A percentile compares a stretch with the other conserved stretches of the same genome.
Conservation (phyloP, 2,329 filamentous ascomycete genomes). For the Didymella sp. region DNA sequence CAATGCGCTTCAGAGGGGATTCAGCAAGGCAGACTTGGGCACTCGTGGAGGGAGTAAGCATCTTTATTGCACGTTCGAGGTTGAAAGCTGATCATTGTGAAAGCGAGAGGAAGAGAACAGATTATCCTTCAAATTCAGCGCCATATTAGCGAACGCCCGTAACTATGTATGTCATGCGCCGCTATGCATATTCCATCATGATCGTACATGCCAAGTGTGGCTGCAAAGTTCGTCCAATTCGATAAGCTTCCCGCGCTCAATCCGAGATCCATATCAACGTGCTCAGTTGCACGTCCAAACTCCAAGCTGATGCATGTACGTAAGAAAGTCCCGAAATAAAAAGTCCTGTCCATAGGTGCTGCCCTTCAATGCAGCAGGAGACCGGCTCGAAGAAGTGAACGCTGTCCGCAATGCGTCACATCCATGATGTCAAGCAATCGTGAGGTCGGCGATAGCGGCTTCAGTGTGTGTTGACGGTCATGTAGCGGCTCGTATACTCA, state of each 20-base stretch:
- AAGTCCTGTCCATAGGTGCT: conserved; percentile 19
- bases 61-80: not conserved
- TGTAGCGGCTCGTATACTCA: conserved; percentile 3
- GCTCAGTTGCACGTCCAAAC: conserved; percentile 24
- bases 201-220: conserved; percentile 35
- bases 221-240: conserved; percentile 13
- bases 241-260: conserved; percentile 21
- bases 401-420: not conserved
- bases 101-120: conserved; percentile 1
- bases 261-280: conserved; percentile 22
- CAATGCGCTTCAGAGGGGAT: not conserved
- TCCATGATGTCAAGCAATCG: not conserved
- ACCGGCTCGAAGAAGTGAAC: conserved; percentile 36
- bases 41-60: conserved; percentile 5
- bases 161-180: conserved; percentile 26
- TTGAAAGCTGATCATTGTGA: not conserved
- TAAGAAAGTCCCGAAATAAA: conserved; percentile 12
- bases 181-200: conserved; percentile 23
- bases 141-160: conserved; percentile 27
- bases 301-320: conserved; percentile 37
- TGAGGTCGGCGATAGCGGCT: not conserved
- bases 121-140: conserved; percentile 9
- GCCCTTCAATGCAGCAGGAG: conserved; percentile 23
- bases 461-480: conserved; percentile 13
- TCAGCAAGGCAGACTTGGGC: conserved; percentile 3